Percentiles rank a stretch among this genome's conserved stretches.
Conservation (phyloP, 805 yeast species). For the Starmerella riodocensis region DNA sequence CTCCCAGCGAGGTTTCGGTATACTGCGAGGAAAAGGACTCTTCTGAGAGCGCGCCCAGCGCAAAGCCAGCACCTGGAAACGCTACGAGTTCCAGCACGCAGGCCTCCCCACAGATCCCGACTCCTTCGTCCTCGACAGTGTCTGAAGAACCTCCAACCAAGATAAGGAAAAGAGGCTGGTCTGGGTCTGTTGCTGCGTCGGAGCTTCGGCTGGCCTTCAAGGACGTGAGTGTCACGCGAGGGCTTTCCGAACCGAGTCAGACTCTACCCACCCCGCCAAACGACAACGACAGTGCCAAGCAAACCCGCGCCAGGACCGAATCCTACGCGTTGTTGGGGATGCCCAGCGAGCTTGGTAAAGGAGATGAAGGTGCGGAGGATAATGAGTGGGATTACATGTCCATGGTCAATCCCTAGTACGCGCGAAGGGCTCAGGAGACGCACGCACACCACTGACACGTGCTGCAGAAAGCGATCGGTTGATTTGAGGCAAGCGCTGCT, state of each 20-base stretch:
- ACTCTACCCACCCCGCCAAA: constrained; percentile 18
- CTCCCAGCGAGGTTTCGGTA: constrained; percentile 23
- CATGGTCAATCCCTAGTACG: constrained; percentile 6
- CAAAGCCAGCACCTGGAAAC: not conserved
- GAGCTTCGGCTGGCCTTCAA: constrained; percentile 27
- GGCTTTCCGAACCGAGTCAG: constrained; percentile 10
- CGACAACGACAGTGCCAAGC: not conserved
- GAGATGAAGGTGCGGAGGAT: not conserved
- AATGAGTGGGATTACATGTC: constrained; percentile 17
- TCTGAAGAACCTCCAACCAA: constrained; percentile 5
- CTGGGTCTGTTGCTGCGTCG: constrained; percentile 23
- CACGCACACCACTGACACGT: too few species aligned
- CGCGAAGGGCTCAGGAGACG: not conserved
- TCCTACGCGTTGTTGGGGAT: not conserved
- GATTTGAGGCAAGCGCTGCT: too few species aligned
- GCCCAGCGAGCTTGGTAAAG: too few species aligned
- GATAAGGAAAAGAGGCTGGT: constrained; percentile 10
- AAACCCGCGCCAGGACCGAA: not conserved
- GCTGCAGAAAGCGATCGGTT: too few species aligned
- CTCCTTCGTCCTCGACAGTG: not conserved
- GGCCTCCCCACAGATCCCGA: not conserved
- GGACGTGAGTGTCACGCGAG: constrained; percentile 24
- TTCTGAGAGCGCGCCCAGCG: not conserved
- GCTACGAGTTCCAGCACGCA: not conserved
- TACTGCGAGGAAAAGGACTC: constrained; percentile 6